Conservation (phyloP, 306 rosid genomes). For the Pterocarpus santalinus region DNA sequence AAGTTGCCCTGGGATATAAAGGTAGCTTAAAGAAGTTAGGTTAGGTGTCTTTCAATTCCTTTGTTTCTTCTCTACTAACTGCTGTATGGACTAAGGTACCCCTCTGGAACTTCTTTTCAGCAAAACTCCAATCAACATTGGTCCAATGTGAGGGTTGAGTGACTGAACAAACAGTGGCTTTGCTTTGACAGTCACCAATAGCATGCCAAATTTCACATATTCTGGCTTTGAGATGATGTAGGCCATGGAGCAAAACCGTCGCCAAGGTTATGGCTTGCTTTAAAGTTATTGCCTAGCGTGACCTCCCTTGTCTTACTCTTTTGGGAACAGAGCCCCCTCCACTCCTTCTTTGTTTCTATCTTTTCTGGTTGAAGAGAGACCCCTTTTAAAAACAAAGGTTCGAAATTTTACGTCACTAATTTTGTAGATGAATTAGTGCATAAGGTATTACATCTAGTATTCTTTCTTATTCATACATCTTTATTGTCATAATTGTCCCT, state of each 20-base stretch:
- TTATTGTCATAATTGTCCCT: background rate
- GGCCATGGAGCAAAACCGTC: constrained; percentile 15
- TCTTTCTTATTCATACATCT: background rate
- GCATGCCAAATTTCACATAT: constrained; percentile 35
- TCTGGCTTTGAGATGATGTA: constrained; percentile 27
- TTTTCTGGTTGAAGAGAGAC: background rate
- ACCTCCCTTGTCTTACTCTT: constrained; percentile 13
- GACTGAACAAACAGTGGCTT: background rate
- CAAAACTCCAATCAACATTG: constrained; percentile 5
- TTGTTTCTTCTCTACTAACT: background rate
- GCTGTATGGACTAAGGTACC: too few species aligned
- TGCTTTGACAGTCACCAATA: background rate
- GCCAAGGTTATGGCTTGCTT: background rate
- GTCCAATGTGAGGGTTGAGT: background rate
- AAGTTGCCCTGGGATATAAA: too few species aligned
- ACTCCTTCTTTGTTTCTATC: background rate
- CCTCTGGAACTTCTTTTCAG: background rate
- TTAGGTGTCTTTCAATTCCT: background rate
- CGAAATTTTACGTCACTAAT: background rate
- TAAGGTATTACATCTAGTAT: constrained; percentile 1
- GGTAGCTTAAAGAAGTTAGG: background rate
- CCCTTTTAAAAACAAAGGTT: background rate
- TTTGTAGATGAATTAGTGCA: background rate
- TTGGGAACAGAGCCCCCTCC: background rate
- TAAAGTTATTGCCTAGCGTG: background rate